Percentiles rank a stretch among this genome's conserved stretches.
These are phyloP conservation scores for Dipodascus geniculatus DNA, from an alignment of 805 yeast genomes.

Conservation along the genomic window DNA sequence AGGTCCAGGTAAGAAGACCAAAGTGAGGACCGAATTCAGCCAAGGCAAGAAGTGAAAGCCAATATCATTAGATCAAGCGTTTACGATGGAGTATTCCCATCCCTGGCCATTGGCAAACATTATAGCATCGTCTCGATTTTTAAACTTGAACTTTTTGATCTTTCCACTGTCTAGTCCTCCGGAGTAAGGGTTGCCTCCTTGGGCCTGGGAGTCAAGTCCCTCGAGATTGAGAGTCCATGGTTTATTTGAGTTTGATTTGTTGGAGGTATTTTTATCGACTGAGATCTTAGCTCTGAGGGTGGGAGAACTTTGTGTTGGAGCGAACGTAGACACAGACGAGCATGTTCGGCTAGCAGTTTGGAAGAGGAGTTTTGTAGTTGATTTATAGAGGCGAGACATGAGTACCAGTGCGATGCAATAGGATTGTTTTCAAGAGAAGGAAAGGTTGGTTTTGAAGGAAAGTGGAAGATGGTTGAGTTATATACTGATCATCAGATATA, in stretches of 20 bases:
- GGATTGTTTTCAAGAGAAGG: too few species aligned
- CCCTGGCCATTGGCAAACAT: constrained; percentile 76
- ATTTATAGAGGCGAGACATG: background rate
- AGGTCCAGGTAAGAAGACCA: too few species aligned
- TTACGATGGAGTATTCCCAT: constrained; percentile 58
- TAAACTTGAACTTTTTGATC: constrained; percentile 35
- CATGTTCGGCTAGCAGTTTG: background rate
- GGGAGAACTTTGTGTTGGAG: background rate
- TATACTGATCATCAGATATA: constrained; percentile 1
- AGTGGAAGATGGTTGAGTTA: background rate
- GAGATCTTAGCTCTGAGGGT: background rate
- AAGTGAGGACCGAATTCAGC: too few species aligned
- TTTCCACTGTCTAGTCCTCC: background rate
- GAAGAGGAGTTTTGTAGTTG: background rate
- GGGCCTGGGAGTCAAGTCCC: background rate
- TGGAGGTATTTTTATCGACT: background rate
- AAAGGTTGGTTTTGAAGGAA: background rate
- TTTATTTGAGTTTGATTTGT: background rate
- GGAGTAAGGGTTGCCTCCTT: background rate
- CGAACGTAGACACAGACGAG: background rate
- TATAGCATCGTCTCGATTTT: constrained; percentile 63
- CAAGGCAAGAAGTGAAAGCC: background rate
- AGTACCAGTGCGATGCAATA: too few species aligned
- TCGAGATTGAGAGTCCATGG: background rate
- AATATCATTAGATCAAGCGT: background rate